phyloP scores from a whole-genome alignment of 164 flowering plant species.

The Litsea cubeba region DNA sequence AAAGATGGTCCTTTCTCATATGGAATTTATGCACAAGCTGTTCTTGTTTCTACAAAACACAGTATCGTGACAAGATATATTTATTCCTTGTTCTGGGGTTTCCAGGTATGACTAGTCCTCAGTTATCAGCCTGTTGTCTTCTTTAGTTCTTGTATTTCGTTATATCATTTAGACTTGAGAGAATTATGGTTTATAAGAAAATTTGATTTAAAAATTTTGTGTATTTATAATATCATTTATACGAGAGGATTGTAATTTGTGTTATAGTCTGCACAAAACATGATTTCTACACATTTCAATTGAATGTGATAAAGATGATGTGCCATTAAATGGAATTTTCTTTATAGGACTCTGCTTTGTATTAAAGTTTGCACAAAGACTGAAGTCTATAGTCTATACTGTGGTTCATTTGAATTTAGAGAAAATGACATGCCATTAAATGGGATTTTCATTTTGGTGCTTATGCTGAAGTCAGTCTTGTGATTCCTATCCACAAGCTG shows the following conservation, averaged over 20 bases:
- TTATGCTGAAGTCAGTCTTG: too few species aligned
- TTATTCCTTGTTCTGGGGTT: slow-evolving; percentile 89
- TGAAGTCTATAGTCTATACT: not conserved
- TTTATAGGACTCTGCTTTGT: not conserved
- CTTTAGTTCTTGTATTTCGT: not conserved
- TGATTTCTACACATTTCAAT: not conserved
- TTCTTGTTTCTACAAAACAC: slow-evolving; percentile 41
- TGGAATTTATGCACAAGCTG: slow-evolving; percentile 68
- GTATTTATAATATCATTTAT: too few species aligned
- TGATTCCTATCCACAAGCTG: not conserved
- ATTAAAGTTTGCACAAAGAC: not conserved
- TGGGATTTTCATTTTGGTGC: not conserved
- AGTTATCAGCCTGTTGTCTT: not conserved
- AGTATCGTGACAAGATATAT: slow-evolving; percentile 48
- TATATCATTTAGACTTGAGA: not conserved
- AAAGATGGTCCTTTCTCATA: slow-evolving; percentile 29
- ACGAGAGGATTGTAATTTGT: not conserved
- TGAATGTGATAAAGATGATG: not conserved
- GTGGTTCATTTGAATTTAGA: not conserved
- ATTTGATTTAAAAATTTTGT: too few species aligned
- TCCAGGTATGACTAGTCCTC: slow-evolving; percentile 55
- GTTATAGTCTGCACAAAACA: not conserved
- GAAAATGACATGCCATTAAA: not conserved
- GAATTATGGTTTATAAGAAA: too few species aligned
- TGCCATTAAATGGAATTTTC: not conserved